phyloP scores from a whole-genome alignment of 345 rosid species.

The Eucalyptus regnans region DNA sequence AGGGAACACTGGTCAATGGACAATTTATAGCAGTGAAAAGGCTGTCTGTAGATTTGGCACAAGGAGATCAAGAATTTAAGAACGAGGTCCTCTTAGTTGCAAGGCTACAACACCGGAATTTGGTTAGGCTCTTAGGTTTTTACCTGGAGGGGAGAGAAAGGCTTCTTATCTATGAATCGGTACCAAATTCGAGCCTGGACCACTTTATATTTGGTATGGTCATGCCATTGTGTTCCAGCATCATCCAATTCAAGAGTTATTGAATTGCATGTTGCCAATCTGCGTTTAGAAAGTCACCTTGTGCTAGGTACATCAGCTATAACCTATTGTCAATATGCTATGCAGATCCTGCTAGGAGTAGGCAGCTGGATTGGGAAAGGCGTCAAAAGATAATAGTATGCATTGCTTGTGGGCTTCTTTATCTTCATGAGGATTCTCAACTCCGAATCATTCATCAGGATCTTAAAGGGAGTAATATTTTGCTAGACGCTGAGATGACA shows the following conservation, averaged over 20 bases:
- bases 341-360: neutral
- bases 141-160: neutral
- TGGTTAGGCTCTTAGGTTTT: neutral
- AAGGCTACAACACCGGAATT: neutral
- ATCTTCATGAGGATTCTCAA: neutral
- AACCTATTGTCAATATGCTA: neutral
- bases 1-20: too few species aligned
- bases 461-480: too few species aligned
- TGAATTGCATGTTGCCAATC: neutral
- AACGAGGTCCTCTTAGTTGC: too few species aligned
- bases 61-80: too few species aligned
- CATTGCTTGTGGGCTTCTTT: neutral
- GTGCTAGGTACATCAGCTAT: neutral
- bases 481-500: neutral
- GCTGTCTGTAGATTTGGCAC: too few species aligned
- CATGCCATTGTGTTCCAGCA: neutral
- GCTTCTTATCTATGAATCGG: neutral
- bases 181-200: neutral
- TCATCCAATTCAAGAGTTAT: neutral
- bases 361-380: neutral
- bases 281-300: neutral
- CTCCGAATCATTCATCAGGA: neutral
- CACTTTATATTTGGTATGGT: neutral
- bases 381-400: neutral
- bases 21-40: too few species aligned